A percentile compares a stretch with the other conserved stretches of the same genome.
Evolutionary conservation across 768 basidiomycete genomes (phyloP).

Genomic region (Neoboletus brunneissimus): DNA sequence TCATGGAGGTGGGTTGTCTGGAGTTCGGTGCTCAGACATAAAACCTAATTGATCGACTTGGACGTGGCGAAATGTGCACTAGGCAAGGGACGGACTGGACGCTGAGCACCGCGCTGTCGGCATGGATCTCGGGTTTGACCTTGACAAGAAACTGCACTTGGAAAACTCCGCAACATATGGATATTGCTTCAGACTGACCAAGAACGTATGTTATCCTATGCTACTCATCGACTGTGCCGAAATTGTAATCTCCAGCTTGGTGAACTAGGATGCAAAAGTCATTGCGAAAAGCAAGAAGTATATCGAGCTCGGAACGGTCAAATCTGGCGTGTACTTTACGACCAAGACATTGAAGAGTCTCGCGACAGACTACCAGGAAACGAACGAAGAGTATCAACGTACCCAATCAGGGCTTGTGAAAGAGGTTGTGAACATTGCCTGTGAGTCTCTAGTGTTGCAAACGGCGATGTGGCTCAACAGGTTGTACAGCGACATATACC

Average conservation of each 20-base stretch:
- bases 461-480: neutral
- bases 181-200: conserved; percentile 90
- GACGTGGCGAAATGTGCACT: neutral
- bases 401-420: conserved; percentile 83
- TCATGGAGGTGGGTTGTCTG: conserved; percentile 47
- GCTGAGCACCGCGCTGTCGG: conserved; percentile 72
- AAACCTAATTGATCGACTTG: neutral
- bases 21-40: neutral
- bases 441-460: conserved; percentile 42
- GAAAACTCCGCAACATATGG: conserved; percentile 89
- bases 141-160: conserved; percentile 93
- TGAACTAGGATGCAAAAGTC: conserved; percentile 69
- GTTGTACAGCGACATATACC: conserved; percentile 77
- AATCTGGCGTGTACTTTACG: conserved; percentile 86
- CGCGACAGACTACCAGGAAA: conserved; percentile 69
- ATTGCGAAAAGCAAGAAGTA: conserved; percentile 65
- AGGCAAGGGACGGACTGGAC: conserved; percentile 79
- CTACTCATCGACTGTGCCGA: neutral
- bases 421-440: conserved; percentile 89
- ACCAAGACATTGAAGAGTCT: conserved; percentile 70
- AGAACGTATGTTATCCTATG: conserved; percentile 57
- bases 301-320: conserved; percentile 80
- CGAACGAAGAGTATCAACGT: conserved; percentile 64
- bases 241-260: neutral
- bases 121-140: conserved; percentile 70